Conservation (phyloP, 116 monocot genomes). For the Phalaenopsis hybrid region DNA sequence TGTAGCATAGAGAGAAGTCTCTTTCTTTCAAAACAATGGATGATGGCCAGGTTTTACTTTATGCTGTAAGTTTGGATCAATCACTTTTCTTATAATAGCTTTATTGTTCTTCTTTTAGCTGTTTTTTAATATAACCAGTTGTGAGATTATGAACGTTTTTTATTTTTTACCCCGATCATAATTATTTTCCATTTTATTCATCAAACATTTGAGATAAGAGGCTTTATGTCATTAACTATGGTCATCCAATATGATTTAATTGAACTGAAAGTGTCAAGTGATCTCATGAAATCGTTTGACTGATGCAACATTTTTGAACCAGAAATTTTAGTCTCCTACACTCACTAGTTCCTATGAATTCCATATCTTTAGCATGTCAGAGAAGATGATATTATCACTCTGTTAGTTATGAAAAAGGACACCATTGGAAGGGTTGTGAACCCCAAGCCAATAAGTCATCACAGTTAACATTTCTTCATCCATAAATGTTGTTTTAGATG, state of each 20-base stretch:
- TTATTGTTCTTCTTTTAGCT: not conserved
- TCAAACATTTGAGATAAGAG: not conserved
- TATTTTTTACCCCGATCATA: not conserved
- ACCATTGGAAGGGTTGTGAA: too few relatives aligned
- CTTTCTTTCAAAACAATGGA: constrained; percentile 99
- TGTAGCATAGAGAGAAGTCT: constrained; percentile 94
- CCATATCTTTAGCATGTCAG: not conserved
- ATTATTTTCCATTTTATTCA: not conserved
- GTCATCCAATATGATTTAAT: not conserved
- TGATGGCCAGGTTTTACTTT: constrained; percentile 95
- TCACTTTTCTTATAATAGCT: not conserved
- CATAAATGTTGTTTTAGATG: not conserved
- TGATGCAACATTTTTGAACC: not conserved
- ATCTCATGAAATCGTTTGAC: not conserved
- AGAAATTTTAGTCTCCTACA: not conserved
- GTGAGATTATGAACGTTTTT: not conserved
- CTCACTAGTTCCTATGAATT: not conserved
- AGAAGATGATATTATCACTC: not conserved
- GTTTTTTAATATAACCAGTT: not conserved
- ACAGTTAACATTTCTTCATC: not conserved
- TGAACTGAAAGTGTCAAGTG: not conserved
- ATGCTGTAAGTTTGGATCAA: constrained; percentile 66
- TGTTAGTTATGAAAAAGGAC: too few relatives aligned
- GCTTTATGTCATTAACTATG: not conserved
- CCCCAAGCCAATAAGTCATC: not conserved